These are phyloP conservation scores for Lactifluus pinguis DNA, from an alignment of 768 basidiomycete species.

Conservation along the genomic window DNA sequence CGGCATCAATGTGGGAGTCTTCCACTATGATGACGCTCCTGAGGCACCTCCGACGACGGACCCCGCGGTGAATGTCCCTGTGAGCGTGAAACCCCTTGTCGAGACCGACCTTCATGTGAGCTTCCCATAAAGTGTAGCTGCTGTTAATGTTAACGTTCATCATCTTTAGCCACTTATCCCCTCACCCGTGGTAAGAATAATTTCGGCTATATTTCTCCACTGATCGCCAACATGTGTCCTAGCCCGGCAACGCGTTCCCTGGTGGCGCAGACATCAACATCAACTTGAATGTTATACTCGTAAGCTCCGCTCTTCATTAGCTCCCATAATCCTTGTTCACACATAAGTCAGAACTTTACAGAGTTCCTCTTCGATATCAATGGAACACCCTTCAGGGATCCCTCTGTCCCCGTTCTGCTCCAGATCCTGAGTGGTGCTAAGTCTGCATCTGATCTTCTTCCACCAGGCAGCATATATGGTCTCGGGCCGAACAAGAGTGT, in stretches of 20 bases:
- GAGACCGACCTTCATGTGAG: constrained; percentile 15
- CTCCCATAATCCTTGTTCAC: neutral
- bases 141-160: neutral
- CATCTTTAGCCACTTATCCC: neutral
- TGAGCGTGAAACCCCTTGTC: neutral
- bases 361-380: neutral
- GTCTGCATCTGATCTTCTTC: neutral
- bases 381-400: neutral
- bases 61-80: neutral
- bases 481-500: constrained; percentile 40
- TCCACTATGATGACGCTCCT: constrained; percentile 17
- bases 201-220: neutral
- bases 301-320: neutral
- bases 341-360: neutral
- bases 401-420: constrained; percentile 10
- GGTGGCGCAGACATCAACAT: constrained; percentile 17
- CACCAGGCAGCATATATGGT: constrained; percentile 34
- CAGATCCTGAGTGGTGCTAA: constrained; percentile 8
- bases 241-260: constrained; percentile 8
- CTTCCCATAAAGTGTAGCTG: no score
- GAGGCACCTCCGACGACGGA: constrained; percentile 2
- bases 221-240: neutral
- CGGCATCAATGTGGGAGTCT: constrained; percentile 5
- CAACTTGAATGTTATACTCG: constrained; percentile 12
- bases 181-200: neutral